Evolutionary conservation across 371 early-diverging fungal genomes (phyloP).

Genomic region (Mucor velutinosus): DNA sequence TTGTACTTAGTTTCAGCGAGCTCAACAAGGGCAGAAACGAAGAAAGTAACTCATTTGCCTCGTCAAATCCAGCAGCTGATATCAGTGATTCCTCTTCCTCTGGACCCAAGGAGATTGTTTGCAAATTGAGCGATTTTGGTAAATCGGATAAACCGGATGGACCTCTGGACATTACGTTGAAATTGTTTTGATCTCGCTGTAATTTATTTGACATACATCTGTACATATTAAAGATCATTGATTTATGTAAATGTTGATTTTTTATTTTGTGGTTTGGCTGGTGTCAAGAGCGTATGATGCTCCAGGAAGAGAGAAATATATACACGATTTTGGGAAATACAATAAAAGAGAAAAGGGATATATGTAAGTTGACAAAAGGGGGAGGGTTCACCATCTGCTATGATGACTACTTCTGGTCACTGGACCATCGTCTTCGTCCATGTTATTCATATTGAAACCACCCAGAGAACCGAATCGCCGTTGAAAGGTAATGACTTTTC

Average conservation of each 20-base stretch:
- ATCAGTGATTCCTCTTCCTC: no score
- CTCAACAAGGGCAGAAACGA: neutral
- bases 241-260: no score
- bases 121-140: slow-evolving; percentile 1
- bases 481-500: slow-evolving; percentile 46
- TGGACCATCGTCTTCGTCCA: slow-evolving; percentile 7
- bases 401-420: slow-evolving; percentile 14
- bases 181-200: neutral
- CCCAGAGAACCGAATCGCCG: slow-evolving; percentile 32
- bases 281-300: neutral
- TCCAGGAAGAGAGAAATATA: neutral
- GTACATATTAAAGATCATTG: neutral
- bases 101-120: neutral
- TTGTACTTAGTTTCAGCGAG: neutral
- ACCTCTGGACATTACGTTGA: neutral
- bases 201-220: neutral
- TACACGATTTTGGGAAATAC: neutral
- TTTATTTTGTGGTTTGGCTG: neutral
- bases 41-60: neutral
- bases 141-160: neutral
- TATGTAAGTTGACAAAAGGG: neutral
- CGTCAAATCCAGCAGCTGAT: neutral
- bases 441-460: neutral
- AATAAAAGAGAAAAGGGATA: neutral
- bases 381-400: neutral